These are phyloP conservation scores for Barnettozyma hawaiiensis DNA, from an alignment of 1,139 yeast species.

Conservation along the genomic window DNA sequence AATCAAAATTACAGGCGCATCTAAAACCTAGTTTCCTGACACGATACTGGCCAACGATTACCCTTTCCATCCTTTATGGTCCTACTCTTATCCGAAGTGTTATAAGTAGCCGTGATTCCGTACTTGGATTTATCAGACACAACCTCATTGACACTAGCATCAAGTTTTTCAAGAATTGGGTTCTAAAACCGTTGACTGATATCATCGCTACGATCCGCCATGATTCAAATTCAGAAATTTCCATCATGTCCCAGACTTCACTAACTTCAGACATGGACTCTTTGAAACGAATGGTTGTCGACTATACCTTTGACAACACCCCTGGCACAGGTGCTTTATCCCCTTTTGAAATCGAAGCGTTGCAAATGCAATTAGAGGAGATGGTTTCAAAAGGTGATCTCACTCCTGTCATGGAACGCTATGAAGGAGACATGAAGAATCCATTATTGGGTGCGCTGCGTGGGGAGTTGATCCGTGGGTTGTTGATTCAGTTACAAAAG, in stretches of 20 bases:
- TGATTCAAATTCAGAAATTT: slow-evolving; percentile 59
- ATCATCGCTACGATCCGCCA: slow-evolving; percentile 77
- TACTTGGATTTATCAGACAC: slow-evolving; percentile 49
- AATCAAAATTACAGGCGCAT: neutral
- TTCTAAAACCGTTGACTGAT: slow-evolving; percentile 67
- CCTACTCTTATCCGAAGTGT: slow-evolving; percentile 42
- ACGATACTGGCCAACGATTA: slow-evolving; percentile 64
- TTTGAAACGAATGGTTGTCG: slow-evolving; percentile 81
- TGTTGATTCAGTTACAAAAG: slow-evolving; percentile 86
- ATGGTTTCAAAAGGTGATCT: slow-evolving; percentile 64
- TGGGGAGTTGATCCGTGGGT: slow-evolving; percentile 71
- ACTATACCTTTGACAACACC: slow-evolving; percentile 49
- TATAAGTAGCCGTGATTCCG: slow-evolving; percentile 46
- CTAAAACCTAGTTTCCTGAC: slow-evolving; percentile 43
- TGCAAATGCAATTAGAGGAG: slow-evolving; percentile 27
- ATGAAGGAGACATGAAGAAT: slow-evolving; percentile 66
- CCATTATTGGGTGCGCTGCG: slow-evolving; percentile 60
- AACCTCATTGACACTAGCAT: slow-evolving; percentile 57
- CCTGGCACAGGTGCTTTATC: slow-evolving; percentile 24
- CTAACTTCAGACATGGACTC: slow-evolving; percentile 73
- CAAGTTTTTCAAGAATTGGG: slow-evolving; percentile 79
- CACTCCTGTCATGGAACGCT: slow-evolving; percentile 70
- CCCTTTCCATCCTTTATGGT: slow-evolving; percentile 40
- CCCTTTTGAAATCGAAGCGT: slow-evolving; percentile 17
- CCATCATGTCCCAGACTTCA: slow-evolving; percentile 76